Conservation (phyloP, 257 asterid genomes). For the Paulownia fortunei region DNA sequence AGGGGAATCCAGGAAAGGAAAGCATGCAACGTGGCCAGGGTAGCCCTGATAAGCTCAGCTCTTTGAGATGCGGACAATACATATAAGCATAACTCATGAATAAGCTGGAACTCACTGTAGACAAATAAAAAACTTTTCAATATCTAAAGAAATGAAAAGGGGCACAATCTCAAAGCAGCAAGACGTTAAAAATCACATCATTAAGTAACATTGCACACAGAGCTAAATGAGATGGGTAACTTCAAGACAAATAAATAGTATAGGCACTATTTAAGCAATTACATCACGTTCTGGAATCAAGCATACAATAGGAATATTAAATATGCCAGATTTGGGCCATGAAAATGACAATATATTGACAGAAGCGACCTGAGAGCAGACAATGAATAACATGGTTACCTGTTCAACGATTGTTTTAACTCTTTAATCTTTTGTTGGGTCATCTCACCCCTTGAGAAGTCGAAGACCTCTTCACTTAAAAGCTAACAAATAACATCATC, state of each 20-base stretch:
- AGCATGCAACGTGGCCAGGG: conserved; percentile 93
- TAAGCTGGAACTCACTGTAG: conserved; percentile 93
- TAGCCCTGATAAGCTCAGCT: conserved; percentile 94
- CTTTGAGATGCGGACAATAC: conserved; percentile 93
- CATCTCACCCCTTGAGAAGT: conserved; percentile 99
- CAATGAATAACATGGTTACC: conserved; percentile 45
- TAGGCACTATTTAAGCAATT: background rate
- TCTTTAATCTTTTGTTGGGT: conserved; percentile 98
- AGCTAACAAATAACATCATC: conserved; percentile 57
- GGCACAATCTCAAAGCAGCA: background rate
- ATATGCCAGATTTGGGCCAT: conserved; percentile 6
- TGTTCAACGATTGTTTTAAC: conserved; percentile 88
- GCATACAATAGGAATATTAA: background rate
- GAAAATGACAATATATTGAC: background rate
- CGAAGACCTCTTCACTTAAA: conserved; percentile 99
- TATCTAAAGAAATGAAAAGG: background rate
- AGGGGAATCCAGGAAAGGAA: conserved; percentile 99
- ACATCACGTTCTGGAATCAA: background rate
- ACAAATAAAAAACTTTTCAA: conserved; percentile 27
- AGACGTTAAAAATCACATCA: background rate
- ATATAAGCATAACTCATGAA: conserved; percentile 92
- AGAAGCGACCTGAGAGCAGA: conserved; percentile 14
- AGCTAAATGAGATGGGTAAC: conserved; percentile 1
- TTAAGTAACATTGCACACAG: background rate
- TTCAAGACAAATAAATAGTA: background rate